Conservation (phyloP, 2,329 filamentous ascomycete genomes). For the Trichoderma koningiopsis region DNA sequence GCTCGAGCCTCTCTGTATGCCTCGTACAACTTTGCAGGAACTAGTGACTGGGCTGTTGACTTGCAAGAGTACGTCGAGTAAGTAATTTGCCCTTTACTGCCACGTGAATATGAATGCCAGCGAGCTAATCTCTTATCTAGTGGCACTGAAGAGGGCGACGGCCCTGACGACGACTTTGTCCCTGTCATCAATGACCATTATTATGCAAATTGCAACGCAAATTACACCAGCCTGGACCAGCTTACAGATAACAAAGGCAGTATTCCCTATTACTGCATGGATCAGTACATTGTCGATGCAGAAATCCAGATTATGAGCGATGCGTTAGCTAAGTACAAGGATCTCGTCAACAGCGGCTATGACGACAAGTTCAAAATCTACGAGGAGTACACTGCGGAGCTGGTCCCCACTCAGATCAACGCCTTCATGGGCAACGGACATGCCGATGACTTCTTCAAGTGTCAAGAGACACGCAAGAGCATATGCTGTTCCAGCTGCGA, state of each 20-base stretch:
- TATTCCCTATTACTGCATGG: constrained; percentile 27
- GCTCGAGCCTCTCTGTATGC: too few species aligned
- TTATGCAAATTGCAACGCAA: constrained; percentile 7
- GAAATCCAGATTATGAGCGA: constrained; percentile 25
- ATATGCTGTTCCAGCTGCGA: constrained; percentile 24
- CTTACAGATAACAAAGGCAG: constrained; percentile 16
- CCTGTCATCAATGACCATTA: not conserved
- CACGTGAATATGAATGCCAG: not conserved
- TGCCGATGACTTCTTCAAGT: constrained; percentile 26
- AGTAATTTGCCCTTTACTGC: too few species aligned
- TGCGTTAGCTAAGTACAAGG: constrained; percentile 25
- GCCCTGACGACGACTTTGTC: not conserved
- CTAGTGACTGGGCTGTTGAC: constrained; percentile 23
- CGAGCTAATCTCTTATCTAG: constrained; percentile 27
- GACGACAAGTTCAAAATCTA: constrained; percentile 28
- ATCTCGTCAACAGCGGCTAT: constrained; percentile 27
- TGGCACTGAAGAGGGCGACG: not conserved
- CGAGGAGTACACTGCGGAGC: constrained; percentile 23
- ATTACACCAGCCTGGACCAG: constrained; percentile 34
- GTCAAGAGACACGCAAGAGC: constrained; percentile 14
- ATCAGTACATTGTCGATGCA: constrained; percentile 24
- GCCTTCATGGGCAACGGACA: constrained; percentile 24
- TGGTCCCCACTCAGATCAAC: constrained; percentile 25
- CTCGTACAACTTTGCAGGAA: constrained; percentile 11
- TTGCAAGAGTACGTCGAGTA: too few species aligned